Conservation (phyloP, 148 eudicot genomes). For the Amaranthus palmeri region DNA sequence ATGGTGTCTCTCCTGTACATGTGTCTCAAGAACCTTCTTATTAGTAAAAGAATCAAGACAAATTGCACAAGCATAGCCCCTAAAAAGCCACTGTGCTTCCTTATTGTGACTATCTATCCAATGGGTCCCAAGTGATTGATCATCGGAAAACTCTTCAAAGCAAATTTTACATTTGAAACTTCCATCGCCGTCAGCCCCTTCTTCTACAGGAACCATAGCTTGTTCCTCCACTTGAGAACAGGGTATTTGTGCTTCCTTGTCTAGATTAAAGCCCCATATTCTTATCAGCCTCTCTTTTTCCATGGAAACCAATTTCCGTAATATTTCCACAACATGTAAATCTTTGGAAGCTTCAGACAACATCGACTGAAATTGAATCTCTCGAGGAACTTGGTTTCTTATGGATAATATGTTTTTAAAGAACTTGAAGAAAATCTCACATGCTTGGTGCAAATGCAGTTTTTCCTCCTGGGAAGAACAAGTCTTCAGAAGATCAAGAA, state of each 20-base stretch:
- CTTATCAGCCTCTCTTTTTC: slow-evolving; percentile 69
- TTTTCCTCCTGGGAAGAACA: slow-evolving; percentile 66
- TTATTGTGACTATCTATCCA: slow-evolving; percentile 83
- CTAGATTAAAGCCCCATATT: slow-evolving; percentile 63
- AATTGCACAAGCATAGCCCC: slow-evolving; percentile 94
- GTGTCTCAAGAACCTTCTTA: slow-evolving; percentile 77
- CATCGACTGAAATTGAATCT: slow-evolving; percentile 89
- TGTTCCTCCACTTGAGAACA: slow-evolving; percentile 31
- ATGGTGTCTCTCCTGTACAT: slow-evolving; percentile 90
- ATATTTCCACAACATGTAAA: slow-evolving; percentile 42
- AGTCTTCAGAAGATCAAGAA: slow-evolving; percentile 62
- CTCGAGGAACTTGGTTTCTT: slow-evolving; percentile 85
- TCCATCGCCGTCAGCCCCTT: slow-evolving; percentile 37
- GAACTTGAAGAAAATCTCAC: slow-evolving; percentile 82
- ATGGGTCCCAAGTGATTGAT: slow-evolving; percentile 61
- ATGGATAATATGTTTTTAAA: slow-evolving; percentile 70
- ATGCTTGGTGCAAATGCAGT: slow-evolving; percentile 73
- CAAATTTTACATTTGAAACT: slow-evolving; percentile 71
- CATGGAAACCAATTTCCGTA: slow-evolving; percentile 64
- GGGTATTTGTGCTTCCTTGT: slow-evolving; percentile 31
- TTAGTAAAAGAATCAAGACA: slow-evolving; percentile 95
- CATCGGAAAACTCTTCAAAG: slow-evolving; percentile 51
- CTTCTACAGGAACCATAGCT: slow-evolving; percentile 23
- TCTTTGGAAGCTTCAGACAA: slow-evolving; percentile 94
- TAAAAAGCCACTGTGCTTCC: slow-evolving; percentile 94